A percentile compares a stretch with the other conserved stretches of the same genome.
Evolutionary conservation across 108 stramenopile species (phyloP).

Genomic region (Stephanodiscus triporus): DNA sequence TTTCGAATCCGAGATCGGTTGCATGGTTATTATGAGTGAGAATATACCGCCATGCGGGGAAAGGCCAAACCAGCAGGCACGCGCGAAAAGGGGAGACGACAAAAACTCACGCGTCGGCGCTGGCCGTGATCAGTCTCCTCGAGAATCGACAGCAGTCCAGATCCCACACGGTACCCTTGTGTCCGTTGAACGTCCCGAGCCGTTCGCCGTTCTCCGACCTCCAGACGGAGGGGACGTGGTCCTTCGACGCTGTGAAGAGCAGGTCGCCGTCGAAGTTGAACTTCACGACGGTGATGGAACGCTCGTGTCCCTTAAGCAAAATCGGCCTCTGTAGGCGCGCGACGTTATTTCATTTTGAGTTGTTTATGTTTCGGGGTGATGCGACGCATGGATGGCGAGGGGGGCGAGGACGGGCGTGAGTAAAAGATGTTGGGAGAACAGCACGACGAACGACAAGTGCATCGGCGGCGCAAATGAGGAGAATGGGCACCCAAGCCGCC

Average conservation of each 20-base stretch:
- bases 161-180: constrained; percentile 98
- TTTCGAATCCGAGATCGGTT: no score
- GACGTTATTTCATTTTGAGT: not conserved
- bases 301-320: constrained; percentile 97
- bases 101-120: constrained; percentile 76
- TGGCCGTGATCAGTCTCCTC: constrained; percentile 77
- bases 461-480: no score
- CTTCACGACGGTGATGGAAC: constrained; percentile 95
- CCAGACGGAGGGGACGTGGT: constrained; percentile 94
- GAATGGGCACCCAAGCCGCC: no score
- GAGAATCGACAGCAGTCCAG: constrained; percentile 89
- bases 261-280: constrained; percentile 98
- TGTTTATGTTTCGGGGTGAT: not conserved
- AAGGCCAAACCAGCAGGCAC: no score
- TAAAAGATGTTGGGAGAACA: no score
- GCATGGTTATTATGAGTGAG: no score
- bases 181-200: constrained; percentile 95
- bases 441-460: no score
- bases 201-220: constrained; percentile 93
- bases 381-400: no score
- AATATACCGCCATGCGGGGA: no score
- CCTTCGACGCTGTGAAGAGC: constrained; percentile 93
- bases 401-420: no score
- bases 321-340: constrained; percentile 94
- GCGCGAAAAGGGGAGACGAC: no score